Evolutionary conservation across 148 eudicot species (phyloP).

Genomic region (Oxyria digyna): DNA sequence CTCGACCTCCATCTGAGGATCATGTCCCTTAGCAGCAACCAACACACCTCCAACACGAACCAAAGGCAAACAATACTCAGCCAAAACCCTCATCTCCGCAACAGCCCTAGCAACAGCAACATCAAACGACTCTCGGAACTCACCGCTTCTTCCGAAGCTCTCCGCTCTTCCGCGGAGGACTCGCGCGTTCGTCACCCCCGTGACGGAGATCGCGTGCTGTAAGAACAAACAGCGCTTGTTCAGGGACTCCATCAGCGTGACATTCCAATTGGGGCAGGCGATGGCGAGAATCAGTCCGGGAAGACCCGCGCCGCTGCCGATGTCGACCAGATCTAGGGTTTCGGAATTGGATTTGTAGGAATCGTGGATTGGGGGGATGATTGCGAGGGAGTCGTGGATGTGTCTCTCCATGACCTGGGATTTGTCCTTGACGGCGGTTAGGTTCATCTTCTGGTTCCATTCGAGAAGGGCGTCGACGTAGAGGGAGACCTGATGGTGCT

Average conservation of each 20-base stretch:
- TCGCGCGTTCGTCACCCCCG: slow-evolving; percentile 59
- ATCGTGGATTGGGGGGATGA: slow-evolving; percentile 45
- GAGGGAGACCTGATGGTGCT: slow-evolving; percentile 43
- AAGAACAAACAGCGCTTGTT: slow-evolving; percentile 80
- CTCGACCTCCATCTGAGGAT: slow-evolving; percentile 74
- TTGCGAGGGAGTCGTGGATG: slow-evolving; percentile 73
- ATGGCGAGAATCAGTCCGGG: slow-evolving; percentile 86
- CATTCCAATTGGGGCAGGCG: slow-evolving; percentile 84
- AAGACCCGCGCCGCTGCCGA: slow-evolving; percentile 85
- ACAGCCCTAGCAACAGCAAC: slow-evolving; percentile 88
- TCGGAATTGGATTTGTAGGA: slow-evolving; percentile 42
- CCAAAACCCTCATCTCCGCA: no score
- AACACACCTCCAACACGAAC: slow-evolving; percentile 85
- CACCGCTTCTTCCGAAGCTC: slow-evolving; percentile 53
- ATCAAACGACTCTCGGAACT: slow-evolving; percentile 70
- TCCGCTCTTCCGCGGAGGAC: slow-evolving; percentile 86
- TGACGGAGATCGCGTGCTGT: slow-evolving; percentile 54
- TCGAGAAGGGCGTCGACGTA: slow-evolving; percentile 69
- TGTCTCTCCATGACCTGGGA: slow-evolving; percentile 83
- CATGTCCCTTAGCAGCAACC: slow-evolving; percentile 95
- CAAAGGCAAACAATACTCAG: no score
- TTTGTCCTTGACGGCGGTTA: slow-evolving; percentile 63
- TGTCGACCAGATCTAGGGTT: slow-evolving; percentile 50
- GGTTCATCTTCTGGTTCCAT: slow-evolving; percentile 97
- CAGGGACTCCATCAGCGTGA: slow-evolving; percentile 75